Evolutionary conservation across 1,139 yeast species (phyloP), one percentile per base, ranked within the genome.

Genomic region (Hemisphaericaspora subhashii): DNA sequence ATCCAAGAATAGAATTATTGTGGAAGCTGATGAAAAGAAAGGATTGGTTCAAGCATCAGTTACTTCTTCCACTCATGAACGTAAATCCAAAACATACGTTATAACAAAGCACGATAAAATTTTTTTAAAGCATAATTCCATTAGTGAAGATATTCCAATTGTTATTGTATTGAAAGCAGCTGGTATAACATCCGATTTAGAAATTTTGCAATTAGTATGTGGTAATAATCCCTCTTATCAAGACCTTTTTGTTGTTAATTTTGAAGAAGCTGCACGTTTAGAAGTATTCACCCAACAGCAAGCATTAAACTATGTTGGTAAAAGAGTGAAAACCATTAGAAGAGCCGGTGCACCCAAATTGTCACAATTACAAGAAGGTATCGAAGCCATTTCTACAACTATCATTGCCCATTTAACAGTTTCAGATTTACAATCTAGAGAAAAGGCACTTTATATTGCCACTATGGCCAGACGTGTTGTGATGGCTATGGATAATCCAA

Each of bases 31-130:
- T 59, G 96, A 87, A 48, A 88, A 89, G 62, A 94, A 94, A 64
- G 86, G 83, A 5, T 83, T 92, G 21, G 97, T 90, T 13, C 98
- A 92, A 62, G 98, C 98, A 0, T 87, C 96, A 1, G 99, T 92
- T 15, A 92, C 98, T 0, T 88, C 97, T 10, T 88, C 97, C 2
- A 92, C 99, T 1, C 98, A 92, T 62, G 99, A 92, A 63, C 80
- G 98, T 62, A 94, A 92, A 60, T 90, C 98, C 24, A 92, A 92
- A 60, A 92, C 98, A 0, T 92, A 94, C 55, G 97, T 92, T 31
- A 83, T 92, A 35, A 86, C 97, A 24, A 92, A 90, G 54, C 86
- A 90, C 58, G 94, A 82, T 42, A 86, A 84, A 54, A 88, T 92
- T 20, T 92, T 86, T 60, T 72, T 92, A 54, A 92, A 92, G 59